Base-by-base conservation (phyloP, 768 basidiomycete species). In the Tricholoma sp. region DNA sequence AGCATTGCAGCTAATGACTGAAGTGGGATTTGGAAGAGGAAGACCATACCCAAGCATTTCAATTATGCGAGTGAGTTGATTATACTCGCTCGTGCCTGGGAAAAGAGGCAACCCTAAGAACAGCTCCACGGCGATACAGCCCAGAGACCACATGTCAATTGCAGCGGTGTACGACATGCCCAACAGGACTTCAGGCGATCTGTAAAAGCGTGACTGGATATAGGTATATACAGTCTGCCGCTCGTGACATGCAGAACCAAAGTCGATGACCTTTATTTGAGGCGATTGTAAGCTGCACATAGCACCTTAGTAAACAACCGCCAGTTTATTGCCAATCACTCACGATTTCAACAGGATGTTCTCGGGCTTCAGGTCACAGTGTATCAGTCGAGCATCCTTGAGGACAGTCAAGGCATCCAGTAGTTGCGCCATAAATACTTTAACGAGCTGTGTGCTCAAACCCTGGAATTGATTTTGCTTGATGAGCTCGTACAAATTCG, bases 381-480 rank as follows among this genome's bases (percentile, higher is more conserved):
- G 97, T 62, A 99, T 98, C 65, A 99, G 77, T 53, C 94, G 84
- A 33, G 95, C 94, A 4, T 98, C 94, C 67, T 98, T 97, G 61
- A 99, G 79, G 4, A 98, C 84, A 8, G 89, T 88, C 68, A 99
- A 72, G 1, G 96, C 86, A 66, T 99, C 96, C 56, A 99, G 76
- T 29, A 99, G 74, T 71, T 99, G 97, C 0, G 91, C 90, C 61
- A 96, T 98, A 69, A 99, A 99, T 45, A 99, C 97, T 68, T 98
- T 96, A 67, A 99, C 97, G 50, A 99, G 87, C 67, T 95, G 92
- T 5, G 94, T 96, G 72, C 89, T 92, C 45, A 99, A 76, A 2
- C 97, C 97, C 71, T 97, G 91, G 80, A 98, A 99, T 68, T 95
- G 93, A 72, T 99, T 99, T 75, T 99, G 97, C 77, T 99, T 99